Evolutionary conservation across 2,329 filamentous ascomycete species (phyloP), one percentile per base, ranked within the genome.

Genomic region (Xylaria sp.): DNA sequence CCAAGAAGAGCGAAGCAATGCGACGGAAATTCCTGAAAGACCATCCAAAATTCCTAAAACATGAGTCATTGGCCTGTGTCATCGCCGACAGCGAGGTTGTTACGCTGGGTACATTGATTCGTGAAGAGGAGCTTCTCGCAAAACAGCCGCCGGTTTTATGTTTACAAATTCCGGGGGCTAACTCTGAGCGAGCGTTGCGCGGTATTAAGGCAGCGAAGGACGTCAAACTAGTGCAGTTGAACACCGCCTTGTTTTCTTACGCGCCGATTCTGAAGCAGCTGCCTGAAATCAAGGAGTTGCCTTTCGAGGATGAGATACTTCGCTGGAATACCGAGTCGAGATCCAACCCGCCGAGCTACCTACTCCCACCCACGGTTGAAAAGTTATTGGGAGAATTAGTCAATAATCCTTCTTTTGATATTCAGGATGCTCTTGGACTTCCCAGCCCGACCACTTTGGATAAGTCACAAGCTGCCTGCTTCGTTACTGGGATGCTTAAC

Each of bases 391-490:
- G 23, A 73, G 0, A 54, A 60, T 15, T 52, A 44, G 55, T 62
- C 48, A 58, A 18, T 28, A 58, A 58, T 12, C 54, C 52, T 20
- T 64, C 62, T 23, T 13, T 28, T 7, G 62, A 64, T 57, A 20
- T 64, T 31, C 44, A 58, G 9, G 13, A 58, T 51, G 28, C 39
- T 18, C 52, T 60, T 64, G 23, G 31, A 0, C 54, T 64, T 6
- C 62, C 62, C 20, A 64, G 8, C 12, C n/a, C 62, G n/a, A 64
- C 62, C 8, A 57, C 5, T 0, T 15, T 72, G 1, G 70, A 80
- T 61, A 52, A 76, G 10, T 84, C 89, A 0, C 90, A 93, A 72
- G 78, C 83, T 0, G 72, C 81, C 0, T 90, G 90, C 1, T 76
- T 93, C 0, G 66, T 87, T 1, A 78, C 83, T 9, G 86, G 87